Conservation (phyloP, 306 rosid genomes). For the Lupinus albus region DNA sequence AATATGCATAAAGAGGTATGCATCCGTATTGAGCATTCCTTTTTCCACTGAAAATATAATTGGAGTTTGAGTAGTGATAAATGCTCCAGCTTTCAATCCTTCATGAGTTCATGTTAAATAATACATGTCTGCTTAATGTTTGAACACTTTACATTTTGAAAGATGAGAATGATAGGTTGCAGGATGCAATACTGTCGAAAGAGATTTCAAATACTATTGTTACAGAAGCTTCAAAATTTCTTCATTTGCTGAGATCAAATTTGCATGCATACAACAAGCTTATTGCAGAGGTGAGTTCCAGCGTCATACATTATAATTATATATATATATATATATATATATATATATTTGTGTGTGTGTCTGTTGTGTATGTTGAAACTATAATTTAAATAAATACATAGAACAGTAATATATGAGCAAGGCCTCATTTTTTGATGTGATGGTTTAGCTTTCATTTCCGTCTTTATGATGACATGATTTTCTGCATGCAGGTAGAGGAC, state of each 20-base stretch:
- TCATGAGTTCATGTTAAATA: conserved; percentile 24
- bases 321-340: too few relatives aligned
- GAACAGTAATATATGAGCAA: conserved; percentile 7
- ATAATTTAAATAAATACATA: background rate
- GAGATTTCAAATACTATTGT: conserved; percentile 50
- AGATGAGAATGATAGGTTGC: conserved; percentile 57
- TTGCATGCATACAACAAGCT: conserved; percentile 71
- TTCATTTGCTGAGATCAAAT: conserved; percentile 60
- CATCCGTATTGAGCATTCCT: conserved; percentile 34
- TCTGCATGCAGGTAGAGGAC: conserved; percentile 76
- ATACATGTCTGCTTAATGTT: conserved; percentile 15
- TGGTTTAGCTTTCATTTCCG: conserved; percentile 30
- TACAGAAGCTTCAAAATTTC: conserved; percentile 61
- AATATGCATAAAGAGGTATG: conserved; percentile 57
- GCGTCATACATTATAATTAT: background rate
- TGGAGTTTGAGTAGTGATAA: conserved; percentile 28
- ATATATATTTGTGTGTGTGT: background rate
- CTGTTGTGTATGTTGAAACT: too few relatives aligned
- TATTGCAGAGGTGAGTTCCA: conserved; percentile 74
- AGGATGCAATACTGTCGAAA: conserved; percentile 57
- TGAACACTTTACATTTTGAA: conserved; percentile 8
- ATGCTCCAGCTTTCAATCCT: conserved; percentile 23
- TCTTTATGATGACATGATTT: conserved; percentile 35
- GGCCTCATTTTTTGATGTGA: conserved; percentile 23
- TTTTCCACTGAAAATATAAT: conserved; percentile 30